Base-by-base conservation (phyloP, 225 moss, liverwort and hornwort genomes). In the Neckera pumila region DNA sequence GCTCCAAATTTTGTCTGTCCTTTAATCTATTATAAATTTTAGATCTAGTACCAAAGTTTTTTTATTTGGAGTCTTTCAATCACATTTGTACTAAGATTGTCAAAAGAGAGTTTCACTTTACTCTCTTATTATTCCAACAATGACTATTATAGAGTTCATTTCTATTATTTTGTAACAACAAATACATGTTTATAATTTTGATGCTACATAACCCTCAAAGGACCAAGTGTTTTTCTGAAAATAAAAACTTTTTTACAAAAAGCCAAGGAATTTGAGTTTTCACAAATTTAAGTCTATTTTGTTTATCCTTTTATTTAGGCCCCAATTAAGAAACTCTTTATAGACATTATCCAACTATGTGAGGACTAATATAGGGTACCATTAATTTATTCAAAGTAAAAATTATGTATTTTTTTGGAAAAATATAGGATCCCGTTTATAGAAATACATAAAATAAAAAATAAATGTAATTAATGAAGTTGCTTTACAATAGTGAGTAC, bases 311-410 rank as follows among this genome's bases (percentile, higher is more conserved):
- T 7, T 7, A 69, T 22, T 69, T 13, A 4, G 3, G 13, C 2
- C 7, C 4, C 3, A 38, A 69, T 1, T 7, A 2, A 0, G 12
- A 22, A 12, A 69, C 1, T 22, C 3, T 1, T 38, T 67, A 2
- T 3, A 21, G 1, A 3, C 6, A 66, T 20, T 66, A 66, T 20
- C 36, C 36, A 66, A 66, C 11, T 6, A 66, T 5, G 2, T 22
- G 7, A 38, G 2, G n/a, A 7, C 6, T 67, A 3, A 22, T 67
- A 38, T 4, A n/a, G 0, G 7, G 4, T 67, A 22, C 0, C 22
- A 2, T 67, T 38, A n/a, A 67, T n/a, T 67, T 66, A 7, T 67
- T 34, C 17, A 64, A 17, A 8, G 33, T 64, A 5, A 18, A 34
- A 65, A 34, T 34, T 5, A 34, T 10, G 10, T 18, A 10, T 0